Evolutionary conservation across 331 rosid genomes (phyloP).

Genomic region (Malus hybrid): DNA sequence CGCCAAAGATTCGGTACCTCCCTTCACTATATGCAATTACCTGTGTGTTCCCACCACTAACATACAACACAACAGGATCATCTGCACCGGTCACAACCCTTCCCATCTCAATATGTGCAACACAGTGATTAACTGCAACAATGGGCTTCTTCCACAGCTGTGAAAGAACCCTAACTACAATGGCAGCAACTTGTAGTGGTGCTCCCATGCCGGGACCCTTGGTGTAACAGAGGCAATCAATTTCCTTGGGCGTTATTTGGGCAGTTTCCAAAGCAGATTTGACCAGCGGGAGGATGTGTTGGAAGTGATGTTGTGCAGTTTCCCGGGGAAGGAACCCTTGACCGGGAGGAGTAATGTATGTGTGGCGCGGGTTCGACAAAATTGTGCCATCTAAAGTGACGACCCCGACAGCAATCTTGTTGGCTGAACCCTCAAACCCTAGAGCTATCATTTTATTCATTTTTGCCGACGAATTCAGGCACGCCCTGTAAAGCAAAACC

Average conservation of each 20-base stretch:
- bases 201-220: slow-evolving; percentile 99
- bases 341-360: slow-evolving; percentile 90
- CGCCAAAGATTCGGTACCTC: slow-evolving; percentile 76
- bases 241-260: slow-evolving; percentile 46
- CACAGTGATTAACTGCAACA: slow-evolving; percentile 84
- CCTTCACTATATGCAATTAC: slow-evolving; percentile 97
- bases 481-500: neutral
- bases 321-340: slow-evolving; percentile 95
- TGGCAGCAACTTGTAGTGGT: slow-evolving; percentile 76
- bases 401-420: slow-evolving; percentile 82
- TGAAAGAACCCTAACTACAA: slow-evolving; percentile 80
- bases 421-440: slow-evolving; percentile 98
- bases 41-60: slow-evolving; percentile 93
- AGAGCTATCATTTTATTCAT: slow-evolving; percentile 80
- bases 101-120: slow-evolving; percentile 98
- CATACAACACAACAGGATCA: slow-evolving; percentile 92
- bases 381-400: slow-evolving; percentile 82
- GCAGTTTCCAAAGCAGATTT: slow-evolving; percentile 72
- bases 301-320: slow-evolving; percentile 91
- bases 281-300: slow-evolving; percentile 62
- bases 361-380: slow-evolving; percentile 90
- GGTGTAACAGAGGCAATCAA: slow-evolving; percentile 89
- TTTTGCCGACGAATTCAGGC: neutral
- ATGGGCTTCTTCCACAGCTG: slow-evolving; percentile 86
- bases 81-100: slow-evolving; percentile 87